Evolutionary conservation across 2,329 filamentous ascomycete species (phyloP).

Genomic region (Hortaea sp.): DNA sequence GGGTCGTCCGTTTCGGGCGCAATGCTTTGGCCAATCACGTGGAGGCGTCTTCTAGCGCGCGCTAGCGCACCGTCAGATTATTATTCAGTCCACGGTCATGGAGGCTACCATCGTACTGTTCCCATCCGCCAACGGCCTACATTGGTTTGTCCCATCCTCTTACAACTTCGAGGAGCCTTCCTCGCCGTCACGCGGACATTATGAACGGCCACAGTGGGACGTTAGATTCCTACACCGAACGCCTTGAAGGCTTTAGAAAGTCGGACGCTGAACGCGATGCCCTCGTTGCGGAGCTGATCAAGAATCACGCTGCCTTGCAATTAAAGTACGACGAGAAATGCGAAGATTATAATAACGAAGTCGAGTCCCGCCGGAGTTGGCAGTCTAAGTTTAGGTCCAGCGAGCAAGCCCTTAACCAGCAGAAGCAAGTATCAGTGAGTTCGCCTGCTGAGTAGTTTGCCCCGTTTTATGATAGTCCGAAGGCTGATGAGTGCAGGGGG

Average conservation of each 20-base stretch:
- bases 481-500: constrained; percentile 9
- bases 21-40: background rate
- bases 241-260: constrained; percentile 23
- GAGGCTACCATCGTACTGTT: no score
- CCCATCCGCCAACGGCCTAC: no score
- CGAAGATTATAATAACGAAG: constrained; percentile 28
- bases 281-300: constrained; percentile 22
- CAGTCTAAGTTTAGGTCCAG: constrained; percentile 18
- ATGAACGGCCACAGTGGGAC: constrained; percentile 12
- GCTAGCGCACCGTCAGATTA: background rate
- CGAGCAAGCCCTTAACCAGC: constrained; percentile 14
- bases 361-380: constrained; percentile 25
- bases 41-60: background rate
- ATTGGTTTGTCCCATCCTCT: no score
- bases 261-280: constrained; percentile 23
- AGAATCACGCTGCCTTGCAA: constrained; percentile 24
- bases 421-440: constrained; percentile 17
- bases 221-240: constrained; percentile 9
- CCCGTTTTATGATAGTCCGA: no score
- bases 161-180: no score
- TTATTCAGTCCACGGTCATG: no score
- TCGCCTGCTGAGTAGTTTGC: no score
- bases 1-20: no score
- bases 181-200: background rate
- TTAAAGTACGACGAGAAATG: constrained; percentile 22